Evolutionary conservation across 78 protist species (phyloP).

Genomic region (Trichosphaerium sp.): DNA sequence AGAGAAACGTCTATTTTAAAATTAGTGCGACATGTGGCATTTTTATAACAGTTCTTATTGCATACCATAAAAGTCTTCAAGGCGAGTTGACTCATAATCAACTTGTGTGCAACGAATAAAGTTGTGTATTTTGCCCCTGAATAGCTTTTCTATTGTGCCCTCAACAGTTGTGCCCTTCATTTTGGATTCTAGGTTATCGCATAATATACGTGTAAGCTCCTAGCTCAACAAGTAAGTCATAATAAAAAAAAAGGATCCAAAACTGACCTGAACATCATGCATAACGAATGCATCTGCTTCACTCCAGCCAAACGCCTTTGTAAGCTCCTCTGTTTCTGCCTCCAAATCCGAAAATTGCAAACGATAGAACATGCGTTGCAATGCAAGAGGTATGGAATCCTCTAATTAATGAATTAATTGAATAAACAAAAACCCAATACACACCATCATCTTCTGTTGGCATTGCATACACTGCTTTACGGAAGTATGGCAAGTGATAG

Average conservation of each 20-base stretch:
- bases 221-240: neutral
- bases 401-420: neutral
- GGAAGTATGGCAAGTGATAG: slow-evolving; percentile 33
- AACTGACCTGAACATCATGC: slow-evolving; percentile 85
- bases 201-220: slow-evolving; percentile 89
- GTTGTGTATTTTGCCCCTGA: slow-evolving; percentile 71
- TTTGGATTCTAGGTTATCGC: slow-evolving; percentile 84
- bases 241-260: neutral
- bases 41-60: neutral
- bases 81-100: slow-evolving; percentile 54
- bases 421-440: neutral
- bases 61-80: slow-evolving; percentile 77
- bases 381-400: slow-evolving; percentile 41
- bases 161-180: slow-evolving; percentile 87
- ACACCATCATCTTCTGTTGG: slow-evolving; percentile 14
- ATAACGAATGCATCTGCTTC: slow-evolving; percentile 79
- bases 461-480: neutral
- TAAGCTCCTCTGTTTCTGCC: slow-evolving; percentile 67
- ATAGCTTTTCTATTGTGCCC: slow-evolving; percentile 68
- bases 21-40: neutral
- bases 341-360: slow-evolving; percentile 33
- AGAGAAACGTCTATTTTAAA: slow-evolving; percentile 50
- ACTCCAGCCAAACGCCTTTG: slow-evolving; percentile 91
- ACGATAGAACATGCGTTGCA: slow-evolving; percentile 57
- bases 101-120: slow-evolving; percentile 80